Conservation (phyloP, 2,329 filamentous ascomycete genomes). For the Taxawa tesnikishii region DNA sequence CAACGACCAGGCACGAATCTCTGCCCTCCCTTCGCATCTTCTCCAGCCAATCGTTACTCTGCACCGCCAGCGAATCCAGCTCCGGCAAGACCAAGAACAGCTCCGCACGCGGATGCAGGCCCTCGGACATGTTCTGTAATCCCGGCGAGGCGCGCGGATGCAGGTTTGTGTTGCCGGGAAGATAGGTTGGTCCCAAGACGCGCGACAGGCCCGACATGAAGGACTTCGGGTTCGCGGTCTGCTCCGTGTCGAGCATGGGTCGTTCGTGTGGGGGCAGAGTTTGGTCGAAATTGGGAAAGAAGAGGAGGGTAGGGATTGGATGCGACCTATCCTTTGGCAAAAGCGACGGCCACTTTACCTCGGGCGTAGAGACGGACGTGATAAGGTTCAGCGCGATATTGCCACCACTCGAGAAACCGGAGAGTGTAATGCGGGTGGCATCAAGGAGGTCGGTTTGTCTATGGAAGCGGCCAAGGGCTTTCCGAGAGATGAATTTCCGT, state of each 20-base stretch:
- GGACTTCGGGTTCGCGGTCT: constrained; percentile 13
- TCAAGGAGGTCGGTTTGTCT: constrained; percentile 20
- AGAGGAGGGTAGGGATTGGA: constrained; percentile 27
- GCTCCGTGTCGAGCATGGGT: constrained; percentile 20
- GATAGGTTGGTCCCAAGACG: constrained; percentile 26
- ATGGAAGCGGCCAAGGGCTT: constrained; percentile 1
- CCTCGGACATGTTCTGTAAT: constrained; percentile 15
- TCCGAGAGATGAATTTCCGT: constrained; percentile 16
- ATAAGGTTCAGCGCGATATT: constrained; percentile 35
- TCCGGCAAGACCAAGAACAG: constrained; percentile 29
- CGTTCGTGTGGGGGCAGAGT: constrained; percentile 24
- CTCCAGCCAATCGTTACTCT: constrained; percentile 30
- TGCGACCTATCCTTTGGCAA: constrained; percentile 22
- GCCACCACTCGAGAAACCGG: constrained; percentile 33
- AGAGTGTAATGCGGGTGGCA: constrained; percentile 25
- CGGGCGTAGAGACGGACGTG: constrained; percentile 22
- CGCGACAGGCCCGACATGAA: constrained; percentile 19
- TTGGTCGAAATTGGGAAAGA: constrained; percentile 30
- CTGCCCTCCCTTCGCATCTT: constrained; percentile 20
- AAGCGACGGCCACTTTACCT: constrained; percentile 24
- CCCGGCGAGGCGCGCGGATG: constrained; percentile 30
- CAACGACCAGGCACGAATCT: constrained; percentile 9
- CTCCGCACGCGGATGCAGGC: constrained; percentile 23
- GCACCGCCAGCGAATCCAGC: constrained; percentile 26
- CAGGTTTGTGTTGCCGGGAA: constrained; percentile 22